Conservation (phyloP, 805 yeast species). For the Ogataea ramenticola region DNA sequence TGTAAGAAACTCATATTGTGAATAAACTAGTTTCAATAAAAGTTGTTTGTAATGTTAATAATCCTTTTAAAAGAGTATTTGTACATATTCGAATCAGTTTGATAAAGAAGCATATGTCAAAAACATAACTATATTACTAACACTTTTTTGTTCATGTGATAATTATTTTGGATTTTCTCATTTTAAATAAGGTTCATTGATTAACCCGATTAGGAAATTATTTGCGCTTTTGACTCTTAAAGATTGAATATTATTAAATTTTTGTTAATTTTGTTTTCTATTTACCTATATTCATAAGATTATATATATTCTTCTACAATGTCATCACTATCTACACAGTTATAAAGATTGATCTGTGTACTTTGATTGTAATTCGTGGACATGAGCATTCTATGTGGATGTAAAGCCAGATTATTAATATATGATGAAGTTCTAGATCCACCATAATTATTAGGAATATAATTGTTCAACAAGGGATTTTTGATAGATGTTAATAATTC, state of each 20-base stretch:
- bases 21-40: background rate
- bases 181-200: background rate
- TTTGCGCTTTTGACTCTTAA: no score
- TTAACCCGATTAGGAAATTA: background rate
- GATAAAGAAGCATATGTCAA: background rate
- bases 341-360: constrained; percentile 57
- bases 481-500: constrained; percentile 57
- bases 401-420: constrained; percentile 65
- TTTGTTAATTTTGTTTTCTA: background rate
- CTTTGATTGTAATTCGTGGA: constrained; percentile 83
- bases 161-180: background rate
- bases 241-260: background rate
- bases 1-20: constrained; percentile 1
- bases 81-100: no score
- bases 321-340: constrained; percentile 35
- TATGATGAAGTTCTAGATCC: constrained; percentile 31
- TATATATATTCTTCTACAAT: constrained; percentile 10
- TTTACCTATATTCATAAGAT: background rate
- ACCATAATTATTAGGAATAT: background rate
- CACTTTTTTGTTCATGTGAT: background rate
- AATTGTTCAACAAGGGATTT: constrained; percentile 1
- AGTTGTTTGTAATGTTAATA: no score
- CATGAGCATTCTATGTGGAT: constrained; percentile 91
- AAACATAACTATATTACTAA: no score
- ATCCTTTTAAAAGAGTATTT: no score